Conservation (phyloP, 108 stramenopile genomes). For the Schizochytrium sp. region DNA sequence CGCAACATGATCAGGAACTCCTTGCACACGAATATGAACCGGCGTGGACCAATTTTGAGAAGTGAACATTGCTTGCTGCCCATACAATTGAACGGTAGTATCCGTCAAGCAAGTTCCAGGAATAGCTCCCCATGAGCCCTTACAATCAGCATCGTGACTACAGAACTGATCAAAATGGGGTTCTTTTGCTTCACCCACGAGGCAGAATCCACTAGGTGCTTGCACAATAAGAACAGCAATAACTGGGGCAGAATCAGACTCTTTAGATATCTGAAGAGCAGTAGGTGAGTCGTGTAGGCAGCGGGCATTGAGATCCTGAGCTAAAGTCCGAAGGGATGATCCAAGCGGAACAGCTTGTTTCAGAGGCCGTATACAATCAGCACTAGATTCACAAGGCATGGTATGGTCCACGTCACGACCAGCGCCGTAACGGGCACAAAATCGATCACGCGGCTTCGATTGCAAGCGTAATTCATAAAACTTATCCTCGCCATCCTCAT, state of each 20-base stretch:
- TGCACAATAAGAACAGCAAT: neutral
- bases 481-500: neutral
- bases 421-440: neutral
- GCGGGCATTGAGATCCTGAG: neutral
- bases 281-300: neutral
- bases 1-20: neutral
- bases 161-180: neutral
- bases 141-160: neutral
- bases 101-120: neutral
- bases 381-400: slow-evolving; percentile 4
- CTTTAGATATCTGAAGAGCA: neutral
- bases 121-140: neutral
- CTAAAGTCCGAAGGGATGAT: neutral
- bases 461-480: neutral
- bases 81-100: neutral
- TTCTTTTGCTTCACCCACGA: neutral
- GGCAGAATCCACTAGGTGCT: neutral
- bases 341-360: neutral
- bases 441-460: neutral
- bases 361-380: slow-evolving; percentile 15
- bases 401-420: neutral
- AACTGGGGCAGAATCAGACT: neutral
- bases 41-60: slow-evolving; percentile 1
- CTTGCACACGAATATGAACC: neutral
- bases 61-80: neutral